Evolutionary conservation across 306 rosid genomes (phyloP), one percentile per base, ranked within the genome.

Genomic region (Arachis stenosperma): DNA sequence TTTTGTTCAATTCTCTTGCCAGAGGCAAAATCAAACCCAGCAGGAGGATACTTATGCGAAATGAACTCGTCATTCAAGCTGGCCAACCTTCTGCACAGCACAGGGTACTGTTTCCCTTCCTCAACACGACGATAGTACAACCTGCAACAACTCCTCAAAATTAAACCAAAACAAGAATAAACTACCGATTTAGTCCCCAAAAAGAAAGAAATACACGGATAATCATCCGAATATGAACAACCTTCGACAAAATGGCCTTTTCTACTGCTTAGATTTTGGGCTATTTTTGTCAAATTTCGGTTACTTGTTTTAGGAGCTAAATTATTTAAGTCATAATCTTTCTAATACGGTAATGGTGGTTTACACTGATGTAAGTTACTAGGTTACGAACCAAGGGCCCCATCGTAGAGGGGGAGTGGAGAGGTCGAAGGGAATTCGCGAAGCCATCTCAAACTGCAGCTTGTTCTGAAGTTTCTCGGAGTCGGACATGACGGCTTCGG

Each of bases 1-100:
- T 87, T 95, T 86, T 95, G 96, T 85, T 95, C 99, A 74, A 90
- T 90, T 77, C 88, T 87, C 89, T 88, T 87, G 61, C 97, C 98
- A 0, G 99, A 88, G 2, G 86, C 75, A 74, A 87, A 91, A 82
- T 95, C 98, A 5, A 90, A 95, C 8, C 99, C 99, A 0, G 98
- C 93, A 0, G 93, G 85, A 27, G 99, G 92, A 76, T 84, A 88
- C 57, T 87, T 87, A 70, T 90, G 86, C 0, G 99, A 88, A 58
- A 94, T 73, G 69, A 94, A 91, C 79, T 83, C 90, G 2, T 87
- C 96, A 58, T 94, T 79, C 80, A 94, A 87, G 83, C 89, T 85
- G 29, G 89, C 93, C 67, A 94, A 83, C 56, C 99, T 81, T 36
- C 97, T 84, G 70, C 96, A 88, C 22, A 91, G 87, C 41, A 89